Evolutionary conservation across 2,329 filamentous ascomycete genomes (phyloP), one percentile per base, ranked within the genome.

Genomic region (Bretziella fagacearum): DNA sequence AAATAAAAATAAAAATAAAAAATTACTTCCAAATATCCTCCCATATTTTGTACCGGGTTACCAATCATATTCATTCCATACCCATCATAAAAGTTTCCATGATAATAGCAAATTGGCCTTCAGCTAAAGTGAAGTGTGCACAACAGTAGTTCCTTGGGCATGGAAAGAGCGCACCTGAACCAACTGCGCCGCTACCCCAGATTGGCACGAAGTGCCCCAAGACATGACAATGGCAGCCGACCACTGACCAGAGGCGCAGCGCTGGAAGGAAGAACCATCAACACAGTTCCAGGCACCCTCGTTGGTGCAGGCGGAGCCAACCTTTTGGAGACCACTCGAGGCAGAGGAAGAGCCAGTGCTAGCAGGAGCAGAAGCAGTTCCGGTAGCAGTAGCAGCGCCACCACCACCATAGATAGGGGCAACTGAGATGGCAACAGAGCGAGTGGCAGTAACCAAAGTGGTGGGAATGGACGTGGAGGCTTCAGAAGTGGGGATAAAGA

Each of bases 281-380:
- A 60, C 63, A 22, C 76, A 79, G 59, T 73, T 71, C 71, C 71
- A 79, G 13, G 59, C 54, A 17, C 76, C 76, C 54, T 79, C 73
- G 3, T 60, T 49, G 27, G 56, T 59, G 61, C 76, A 79, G 17
- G 65, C 46, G 11, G 65, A 59, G 26, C 65, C 66, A 5, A 63
- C 56, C 18, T 57, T 53, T 41, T 57, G 56, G 47, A 54, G 55
- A 33, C 62, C 59, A 22, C 51, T 29, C 26, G 41, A 33, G 17
- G 25, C 22, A 8, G 48, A 50, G 53, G 39, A 52, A 53, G 18
- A 52, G 50, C 25, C 51, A 52, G 47, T 32, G 13, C 39, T 36
- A 26, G 43, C 44, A 27, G 55, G 55, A 44, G 53, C 52, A 22
- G 60, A 50, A 18, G 58, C 54, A 36, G 44, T 51, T 35, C 55